phyloP scores from a whole-genome alignment of 176 grass and related monocot genomes.

The Cenchrus fungigraminus region DNA sequence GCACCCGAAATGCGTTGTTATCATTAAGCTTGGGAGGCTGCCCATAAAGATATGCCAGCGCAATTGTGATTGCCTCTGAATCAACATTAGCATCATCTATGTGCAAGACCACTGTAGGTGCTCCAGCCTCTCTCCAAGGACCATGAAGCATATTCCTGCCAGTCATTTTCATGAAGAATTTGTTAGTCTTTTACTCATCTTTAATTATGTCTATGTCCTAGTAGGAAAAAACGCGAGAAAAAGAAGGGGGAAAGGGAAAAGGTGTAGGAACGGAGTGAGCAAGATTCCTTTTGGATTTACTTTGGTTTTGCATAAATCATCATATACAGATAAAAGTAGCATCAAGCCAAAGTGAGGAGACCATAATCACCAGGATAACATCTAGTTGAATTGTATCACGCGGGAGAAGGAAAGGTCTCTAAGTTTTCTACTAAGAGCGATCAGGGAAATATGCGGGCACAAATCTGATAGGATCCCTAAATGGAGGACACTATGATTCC shows the following conservation, averaged over 20 bases:
- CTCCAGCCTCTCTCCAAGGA: conserved; percentile 94
- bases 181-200: conserved; percentile 29
- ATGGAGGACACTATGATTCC: background rate
- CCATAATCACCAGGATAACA: conserved; percentile 1
- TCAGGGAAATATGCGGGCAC: background rate
- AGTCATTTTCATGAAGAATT: conserved; percentile 37
- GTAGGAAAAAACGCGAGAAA: background rate
- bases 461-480: background rate
- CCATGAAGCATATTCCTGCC: conserved; percentile 97
- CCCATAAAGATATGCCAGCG: conserved; percentile 86
- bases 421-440: background rate
- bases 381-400: background rate
- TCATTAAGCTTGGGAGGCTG: conserved; percentile 90
- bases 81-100: conserved; percentile 94
- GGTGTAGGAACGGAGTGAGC: background rate
- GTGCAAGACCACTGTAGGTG: conserved; percentile 77
- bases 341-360: background rate
- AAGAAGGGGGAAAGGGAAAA: background rate
- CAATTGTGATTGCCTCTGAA: conserved; percentile 85
- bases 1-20: conserved; percentile 85
- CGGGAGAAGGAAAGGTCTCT: background rate
- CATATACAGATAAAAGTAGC: background rate
- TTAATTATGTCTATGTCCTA: background rate
- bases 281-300: background rate
- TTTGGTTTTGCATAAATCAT: background rate